Conservation (phyloP, 805 yeast species). For the Hanseniaspora vineae region DNA sequence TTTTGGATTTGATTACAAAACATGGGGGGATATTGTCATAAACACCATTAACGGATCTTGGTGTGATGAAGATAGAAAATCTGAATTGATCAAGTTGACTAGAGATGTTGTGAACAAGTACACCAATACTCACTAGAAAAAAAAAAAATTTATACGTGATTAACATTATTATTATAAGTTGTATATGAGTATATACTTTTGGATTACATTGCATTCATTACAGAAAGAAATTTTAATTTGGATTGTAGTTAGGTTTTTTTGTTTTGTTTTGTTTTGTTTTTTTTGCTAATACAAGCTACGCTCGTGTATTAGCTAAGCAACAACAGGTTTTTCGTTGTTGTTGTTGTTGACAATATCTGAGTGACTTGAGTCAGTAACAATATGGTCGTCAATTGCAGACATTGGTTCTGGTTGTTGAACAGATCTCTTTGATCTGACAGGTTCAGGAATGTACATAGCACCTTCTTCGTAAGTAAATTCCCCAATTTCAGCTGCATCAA, state of each 20-base stretch:
- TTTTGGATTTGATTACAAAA: slow-evolving; percentile 46
- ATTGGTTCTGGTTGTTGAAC: slow-evolving; percentile 17
- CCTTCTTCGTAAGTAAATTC: slow-evolving; percentile 68
- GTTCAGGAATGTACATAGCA: slow-evolving; percentile 60
- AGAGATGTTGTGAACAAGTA: slow-evolving; percentile 31
- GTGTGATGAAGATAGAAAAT: slow-evolving; percentile 47
- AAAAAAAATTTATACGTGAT: too few relatives aligned
- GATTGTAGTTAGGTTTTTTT: too few relatives aligned
- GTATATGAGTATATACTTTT: too few relatives aligned
- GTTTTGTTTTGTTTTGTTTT: too few relatives aligned
- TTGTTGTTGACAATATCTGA: not conserved
- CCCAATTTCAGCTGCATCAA: slow-evolving; percentile 84
- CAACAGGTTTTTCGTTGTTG: slow-evolving; percentile 4
- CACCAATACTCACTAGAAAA: not conserved
- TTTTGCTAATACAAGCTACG: too few relatives aligned
- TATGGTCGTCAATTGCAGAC: slow-evolving; percentile 25
- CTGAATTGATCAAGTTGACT: slow-evolving; percentile 31
- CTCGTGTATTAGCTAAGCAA: not conserved
- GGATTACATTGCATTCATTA: too few relatives aligned
- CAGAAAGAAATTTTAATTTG: too few relatives aligned
- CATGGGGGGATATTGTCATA: slow-evolving; percentile 53
- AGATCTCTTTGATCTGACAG: slow-evolving; percentile 47
- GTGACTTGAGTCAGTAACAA: slow-evolving; percentile 11
- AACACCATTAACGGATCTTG: slow-evolving; percentile 65
- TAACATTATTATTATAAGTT: not conserved